Percentiles rank a stretch among this genome's conserved stretches.
These are phyloP conservation scores for Eurotiales sp. DNA, from an alignment of 2,329 filamentous ascomycete genomes.

Conservation along the genomic window DNA sequence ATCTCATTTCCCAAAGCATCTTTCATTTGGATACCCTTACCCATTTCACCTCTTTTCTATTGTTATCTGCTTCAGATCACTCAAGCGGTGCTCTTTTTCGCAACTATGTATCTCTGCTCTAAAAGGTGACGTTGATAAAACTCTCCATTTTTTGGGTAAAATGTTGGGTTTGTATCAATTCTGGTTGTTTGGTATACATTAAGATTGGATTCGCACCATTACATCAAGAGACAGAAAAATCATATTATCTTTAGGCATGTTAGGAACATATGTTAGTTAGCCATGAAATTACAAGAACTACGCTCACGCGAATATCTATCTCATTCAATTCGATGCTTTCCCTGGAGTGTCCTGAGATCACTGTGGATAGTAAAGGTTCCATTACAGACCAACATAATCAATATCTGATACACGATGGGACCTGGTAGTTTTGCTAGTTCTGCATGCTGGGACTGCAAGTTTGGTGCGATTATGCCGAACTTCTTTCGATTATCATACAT, in stretches of 20 bases:
- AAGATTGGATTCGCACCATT: background rate
- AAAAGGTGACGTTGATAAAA: too few relatives aligned
- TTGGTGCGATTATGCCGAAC: too few relatives aligned
- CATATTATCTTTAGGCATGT: background rate
- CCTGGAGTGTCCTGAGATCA: too few relatives aligned
- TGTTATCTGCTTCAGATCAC: constrained; percentile 15
- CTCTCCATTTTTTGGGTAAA: background rate
- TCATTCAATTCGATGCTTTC: too few relatives aligned
- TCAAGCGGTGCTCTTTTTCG: background rate
- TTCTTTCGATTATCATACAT: background rate
- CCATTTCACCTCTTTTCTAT: constrained; percentile 25
- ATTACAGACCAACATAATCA: too few relatives aligned
- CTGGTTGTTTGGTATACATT: background rate
- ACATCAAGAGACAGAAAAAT: constrained; percentile 5
- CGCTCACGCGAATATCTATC: background rate
- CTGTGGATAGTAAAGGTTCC: too few relatives aligned
- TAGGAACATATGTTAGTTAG: background rate
- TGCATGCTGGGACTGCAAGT: too few relatives aligned
- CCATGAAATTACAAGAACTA: background rate
- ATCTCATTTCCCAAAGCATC: constrained; percentile 12
- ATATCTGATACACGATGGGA: too few relatives aligned
- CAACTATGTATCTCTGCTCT: too few relatives aligned
- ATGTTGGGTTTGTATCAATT: background rate
- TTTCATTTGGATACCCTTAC: constrained; percentile 17
- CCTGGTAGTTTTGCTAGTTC: too few relatives aligned